Base-by-base conservation (phyloP, 805 yeast genomes). In the Kurtzmaniella cleridarum region DNA sequence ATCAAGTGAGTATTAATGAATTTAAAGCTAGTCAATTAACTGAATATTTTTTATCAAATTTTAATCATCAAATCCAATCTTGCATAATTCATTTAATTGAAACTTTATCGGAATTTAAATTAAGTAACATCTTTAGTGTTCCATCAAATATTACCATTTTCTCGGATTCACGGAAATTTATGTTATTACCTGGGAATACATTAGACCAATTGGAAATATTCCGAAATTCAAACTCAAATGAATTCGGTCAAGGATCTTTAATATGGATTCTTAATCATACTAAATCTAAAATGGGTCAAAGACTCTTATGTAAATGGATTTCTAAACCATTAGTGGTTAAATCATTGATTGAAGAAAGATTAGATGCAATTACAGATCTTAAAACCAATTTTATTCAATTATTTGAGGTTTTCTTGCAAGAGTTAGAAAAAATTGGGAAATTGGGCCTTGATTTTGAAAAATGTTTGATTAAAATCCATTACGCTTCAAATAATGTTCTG, bases 231-330 rank as follows among this genome's bases (percentile, higher is more conserved):
- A 78, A 93, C 0, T 79, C 79, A 44, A 51, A 58, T 12, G 55
- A 62, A 10, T 62, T 69, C 3, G 66, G 65, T 7, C 60, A 69
- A 26, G 98, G 97, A 0, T 78, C 96, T 0, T 61, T 91, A 11
- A 55, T 85, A 12, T 86, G 95, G 89, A 64, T 87, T 2, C 49
- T 93, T 43, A 84, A 91, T 54, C 89, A 84, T 47, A 86, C 98
- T 0, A 62, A 77, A 27, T 86, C 98, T 0, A 68, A 73, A 23
- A 83, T 82, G 57, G 98, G 98, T 0, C 73, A 69, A 33, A 60
- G 96, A 39, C 49, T 77, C 42, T 56, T 93, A 11, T 67, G 71
- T 23, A 64, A 73, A 29, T 93, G 98, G 98, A 61, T 90, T 0
- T 68, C 78, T 1, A 67, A 72, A 43, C 98, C 98, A 1, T 66